Evolutionary conservation across 2,329 filamentous ascomycete species (phyloP).

Genomic region (Epichloe baconii): DNA sequence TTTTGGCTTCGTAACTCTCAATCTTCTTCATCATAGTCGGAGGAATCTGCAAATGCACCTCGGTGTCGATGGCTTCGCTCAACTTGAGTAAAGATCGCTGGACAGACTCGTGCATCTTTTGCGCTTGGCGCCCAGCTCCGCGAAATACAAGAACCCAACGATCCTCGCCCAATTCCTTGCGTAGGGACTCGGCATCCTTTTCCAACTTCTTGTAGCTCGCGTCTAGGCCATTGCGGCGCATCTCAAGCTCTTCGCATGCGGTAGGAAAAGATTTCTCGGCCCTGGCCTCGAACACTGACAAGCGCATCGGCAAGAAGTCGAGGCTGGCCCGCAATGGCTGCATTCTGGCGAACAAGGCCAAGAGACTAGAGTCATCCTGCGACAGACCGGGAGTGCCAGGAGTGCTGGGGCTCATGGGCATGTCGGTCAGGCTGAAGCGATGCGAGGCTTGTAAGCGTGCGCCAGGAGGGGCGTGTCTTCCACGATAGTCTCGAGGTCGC

Average conservation of each 20-base stretch:
- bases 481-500: constrained; percentile 83
- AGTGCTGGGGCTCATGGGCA: constrained; percentile 51
- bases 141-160: constrained; percentile 93
- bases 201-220: constrained; percentile 80
- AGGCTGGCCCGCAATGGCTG: constrained; percentile 85
- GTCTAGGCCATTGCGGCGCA: constrained; percentile 61
- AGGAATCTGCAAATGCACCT: constrained; percentile 59
- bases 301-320: constrained; percentile 89
- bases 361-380: constrained; percentile 75
- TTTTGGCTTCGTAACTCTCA: constrained; percentile 93
- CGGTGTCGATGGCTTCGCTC: constrained; percentile 63
- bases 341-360: constrained; percentile 89
- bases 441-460: constrained; percentile 43
- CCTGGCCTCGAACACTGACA: constrained; percentile 72
- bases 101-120: constrained; percentile 95
- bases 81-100: constrained; percentile 77
- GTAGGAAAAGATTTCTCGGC: constrained; percentile 74
- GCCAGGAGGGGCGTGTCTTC: constrained; percentile 61
- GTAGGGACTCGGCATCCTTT: constrained; percentile 75
- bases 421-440: constrained; percentile 54
- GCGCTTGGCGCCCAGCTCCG: constrained; percentile 78
- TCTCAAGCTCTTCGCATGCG: constrained; percentile 78
- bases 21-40: constrained; percentile 65
- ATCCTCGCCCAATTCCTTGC: constrained; percentile 87
- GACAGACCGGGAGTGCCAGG: constrained; percentile 40